Conservation (phyloP, 176 grass and related monocot species). For the Triticum urartu region DNA sequence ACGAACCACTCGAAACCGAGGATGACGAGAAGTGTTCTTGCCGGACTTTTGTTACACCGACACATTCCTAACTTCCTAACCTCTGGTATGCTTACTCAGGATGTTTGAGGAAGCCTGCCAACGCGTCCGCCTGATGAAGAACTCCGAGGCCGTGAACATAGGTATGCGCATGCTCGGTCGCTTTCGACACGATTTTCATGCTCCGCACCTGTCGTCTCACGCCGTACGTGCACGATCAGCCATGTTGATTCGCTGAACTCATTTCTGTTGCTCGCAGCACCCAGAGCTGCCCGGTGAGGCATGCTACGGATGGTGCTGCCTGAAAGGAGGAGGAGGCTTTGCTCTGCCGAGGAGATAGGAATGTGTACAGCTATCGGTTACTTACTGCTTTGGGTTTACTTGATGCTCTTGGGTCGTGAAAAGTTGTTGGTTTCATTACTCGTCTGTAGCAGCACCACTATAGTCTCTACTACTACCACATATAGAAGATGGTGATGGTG, state of each 20-base stretch:
- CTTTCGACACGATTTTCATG: background rate
- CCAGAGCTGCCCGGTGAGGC: slow-evolving; percentile 53
- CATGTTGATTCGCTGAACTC: background rate
- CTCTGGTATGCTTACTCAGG: slow-evolving; percentile 22
- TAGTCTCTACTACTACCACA: background rate
- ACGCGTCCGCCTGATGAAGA: slow-evolving; percentile 84
- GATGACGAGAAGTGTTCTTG: background rate
- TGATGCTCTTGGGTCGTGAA: slow-evolving; percentile 28
- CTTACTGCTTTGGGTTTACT: too few species aligned
- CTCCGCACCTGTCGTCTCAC: background rate
- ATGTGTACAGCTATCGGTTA: slow-evolving; percentile 49
- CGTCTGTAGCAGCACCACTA: slow-evolving; percentile 14
- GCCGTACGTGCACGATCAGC: background rate
- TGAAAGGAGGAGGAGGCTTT: slow-evolving; percentile 39
- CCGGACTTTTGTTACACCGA: background rate
- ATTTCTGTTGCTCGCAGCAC: slow-evolving; percentile 49
- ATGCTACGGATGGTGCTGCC: background rate
- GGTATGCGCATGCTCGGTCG: slow-evolving; percentile 27
- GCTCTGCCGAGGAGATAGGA: slow-evolving; percentile 42
- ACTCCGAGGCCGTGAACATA: slow-evolving; percentile 74
- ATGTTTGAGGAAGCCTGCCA: slow-evolving; percentile 87
- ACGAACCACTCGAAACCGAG: background rate
- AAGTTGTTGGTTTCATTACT: slow-evolving; percentile 50
- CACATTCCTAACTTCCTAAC: slow-evolving; percentile 10
- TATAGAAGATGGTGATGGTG: slow-evolving; percentile 4